Percentiles rank a stretch among this genome's conserved stretches.
Conservation (phyloP, 106 monocot species). For the Dioscorea alata region DNA sequence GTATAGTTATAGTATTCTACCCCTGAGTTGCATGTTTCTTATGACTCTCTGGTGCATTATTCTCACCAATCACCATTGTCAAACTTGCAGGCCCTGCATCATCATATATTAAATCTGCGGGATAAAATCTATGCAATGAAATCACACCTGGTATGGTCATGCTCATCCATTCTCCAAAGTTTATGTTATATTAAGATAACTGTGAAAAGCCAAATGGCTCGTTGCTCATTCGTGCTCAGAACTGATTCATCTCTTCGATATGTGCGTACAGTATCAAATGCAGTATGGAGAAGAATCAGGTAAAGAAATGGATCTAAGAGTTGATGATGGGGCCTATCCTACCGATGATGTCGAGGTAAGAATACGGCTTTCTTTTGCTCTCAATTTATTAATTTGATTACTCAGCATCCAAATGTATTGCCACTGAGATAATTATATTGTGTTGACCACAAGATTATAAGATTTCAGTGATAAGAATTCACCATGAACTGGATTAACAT, state of each 20-base stretch:
- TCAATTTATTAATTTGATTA: background rate
- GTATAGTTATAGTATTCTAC: constrained; percentile 23
- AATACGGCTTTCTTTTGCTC: background rate
- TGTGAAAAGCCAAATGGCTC: background rate
- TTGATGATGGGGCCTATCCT: constrained; percentile 16
- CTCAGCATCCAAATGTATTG: background rate
- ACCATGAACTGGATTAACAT: background rate
- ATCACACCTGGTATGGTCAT: constrained; percentile 48
- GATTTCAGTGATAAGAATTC: background rate
- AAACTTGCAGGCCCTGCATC: constrained; percentile 57
- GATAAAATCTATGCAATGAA: constrained; percentile 51
- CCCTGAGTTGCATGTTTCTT: background rate
- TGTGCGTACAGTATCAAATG: constrained; percentile 46
- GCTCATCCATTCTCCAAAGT: background rate
- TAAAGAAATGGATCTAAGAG: constrained; percentile 7
- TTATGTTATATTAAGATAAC: background rate
- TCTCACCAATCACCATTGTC: background rate
- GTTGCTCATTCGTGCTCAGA: background rate
- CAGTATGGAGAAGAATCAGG: constrained; percentile 11
- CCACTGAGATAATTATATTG: background rate
- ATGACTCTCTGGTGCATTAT: background rate
- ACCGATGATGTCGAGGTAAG: constrained; percentile 53
- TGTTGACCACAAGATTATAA: background rate
- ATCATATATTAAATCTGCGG: constrained; percentile 58
- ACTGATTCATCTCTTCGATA: background rate